phyloP scores from a whole-genome alignment of 2,329 filamentous ascomycete species.

The Fusarium multiceps region DNA sequence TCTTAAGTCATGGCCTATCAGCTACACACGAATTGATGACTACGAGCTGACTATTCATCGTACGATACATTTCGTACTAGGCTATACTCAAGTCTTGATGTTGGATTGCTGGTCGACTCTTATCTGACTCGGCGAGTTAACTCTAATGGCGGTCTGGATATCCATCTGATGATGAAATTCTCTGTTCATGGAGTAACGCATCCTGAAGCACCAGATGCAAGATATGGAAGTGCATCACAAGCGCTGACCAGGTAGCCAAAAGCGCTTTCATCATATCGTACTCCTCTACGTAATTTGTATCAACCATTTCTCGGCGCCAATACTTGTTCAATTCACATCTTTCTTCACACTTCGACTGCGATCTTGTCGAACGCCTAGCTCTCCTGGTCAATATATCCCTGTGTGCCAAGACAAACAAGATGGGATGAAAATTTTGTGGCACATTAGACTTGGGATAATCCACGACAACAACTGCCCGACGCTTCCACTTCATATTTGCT shows the following conservation, averaged over 20 bases:
- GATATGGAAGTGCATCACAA: neutral
- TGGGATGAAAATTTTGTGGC: constrained; percentile 7
- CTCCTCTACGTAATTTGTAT: neutral
- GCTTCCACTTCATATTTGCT: neutral
- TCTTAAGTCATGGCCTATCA: neutral
- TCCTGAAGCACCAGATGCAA: neutral
- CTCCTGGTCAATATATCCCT: constrained; percentile 1
- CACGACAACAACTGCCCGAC: neutral
- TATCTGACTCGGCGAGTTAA: constrained; percentile 13
- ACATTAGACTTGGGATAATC: neutral
- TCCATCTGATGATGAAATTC: constrained; percentile 5
- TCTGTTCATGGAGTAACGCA: neutral
- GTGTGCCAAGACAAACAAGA: constrained; percentile 5
- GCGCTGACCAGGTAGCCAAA: constrained; percentile 13
- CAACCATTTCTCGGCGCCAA: neutral
- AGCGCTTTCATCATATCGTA: neutral
- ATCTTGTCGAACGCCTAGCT: neutral
- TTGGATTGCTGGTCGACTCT: constrained; percentile 2
- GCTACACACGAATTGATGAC: constrained; percentile 12
- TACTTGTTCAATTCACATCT: neutral
- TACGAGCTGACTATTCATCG: constrained; percentile 18
- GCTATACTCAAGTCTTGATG: constrained; percentile 10
- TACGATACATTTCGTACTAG: neutral
- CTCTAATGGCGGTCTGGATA: constrained; percentile 23
- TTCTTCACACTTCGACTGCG: constrained; percentile 6